phyloP scores from a whole-genome alignment of 108 stramenopile species.

The Cyclotella choctawhatcheeana region DNA sequence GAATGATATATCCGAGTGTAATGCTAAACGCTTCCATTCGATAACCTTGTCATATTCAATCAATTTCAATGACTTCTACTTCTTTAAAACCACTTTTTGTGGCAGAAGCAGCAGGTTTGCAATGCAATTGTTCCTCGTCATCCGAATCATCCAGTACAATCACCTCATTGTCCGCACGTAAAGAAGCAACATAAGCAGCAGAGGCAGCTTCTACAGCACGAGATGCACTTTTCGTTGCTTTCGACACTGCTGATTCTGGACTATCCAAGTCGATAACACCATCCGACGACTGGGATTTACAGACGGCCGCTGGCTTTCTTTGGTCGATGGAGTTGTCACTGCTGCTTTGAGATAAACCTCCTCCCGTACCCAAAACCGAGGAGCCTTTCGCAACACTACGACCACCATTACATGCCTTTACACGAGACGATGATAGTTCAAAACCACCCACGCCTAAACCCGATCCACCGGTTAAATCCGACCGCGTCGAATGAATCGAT shows the following conservation, averaged over 20 bases:
- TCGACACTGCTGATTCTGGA: background rate
- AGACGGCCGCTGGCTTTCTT: background rate
- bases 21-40: no score
- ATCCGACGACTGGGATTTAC: background rate
- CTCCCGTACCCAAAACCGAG: no score
- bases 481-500: background rate
- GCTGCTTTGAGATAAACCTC: background rate
- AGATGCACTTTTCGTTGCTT: background rate
- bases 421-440: background rate
- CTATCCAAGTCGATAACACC: background rate
- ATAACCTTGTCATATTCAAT: background rate
- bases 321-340: background rate
- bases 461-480: background rate
- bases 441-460: background rate
- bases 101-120: no score
- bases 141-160: background rate
- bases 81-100: background rate
- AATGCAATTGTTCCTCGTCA: background rate
- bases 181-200: no score
- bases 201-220: background rate
- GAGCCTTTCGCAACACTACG: no score
- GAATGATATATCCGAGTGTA: no score
- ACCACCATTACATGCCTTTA: background rate
- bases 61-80: slow-evolving; percentile 14
- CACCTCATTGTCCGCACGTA: background rate